Base-by-base conservation (phyloP, 1,284 basidiomycete species). In the Malassezia nana region DNA sequence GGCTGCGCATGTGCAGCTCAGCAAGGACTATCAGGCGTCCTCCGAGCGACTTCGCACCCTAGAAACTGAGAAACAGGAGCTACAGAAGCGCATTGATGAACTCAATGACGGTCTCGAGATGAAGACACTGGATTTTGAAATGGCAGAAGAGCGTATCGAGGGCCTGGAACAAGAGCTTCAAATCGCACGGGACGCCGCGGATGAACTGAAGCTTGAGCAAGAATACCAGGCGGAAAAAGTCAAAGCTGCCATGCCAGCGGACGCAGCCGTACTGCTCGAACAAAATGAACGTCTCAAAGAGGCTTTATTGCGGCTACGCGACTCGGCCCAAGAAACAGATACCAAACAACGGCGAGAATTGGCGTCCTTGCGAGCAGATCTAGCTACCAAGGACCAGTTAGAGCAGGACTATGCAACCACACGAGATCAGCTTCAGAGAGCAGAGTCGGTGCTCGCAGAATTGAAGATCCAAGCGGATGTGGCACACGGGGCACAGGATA, bases 381-480 rank as follows among this genome's bases (percentile, higher is more conserved):
- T 92, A 39, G 54, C 58, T 20, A 42, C 47, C 15, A 28, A 50
- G 6, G 25, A 33, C 10, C 59, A 64, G 43, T 39, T 72, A 31
- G 59, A 66, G 41, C 47, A 51, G 24, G 59, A 59, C 42, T 61
- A 64, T 42, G 56, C 59, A 22, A 49, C 58, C 5, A 52, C 60
- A 35, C 56, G 56, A 20, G 57, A 65, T 38, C 62, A 57, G 33
- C 59, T 58, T 9, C 54, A 60, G 31, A 46, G 54, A 60, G 52
- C 55, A 18, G 89, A 95, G 67, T 80, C 81, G 0, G 88, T 94
- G 64, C 83, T 96, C 25, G 89, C 94, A 62, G 89, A 95, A 54
- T 83, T 98, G 55, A 96, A 96, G 74, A 71, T 83, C 15, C 92
- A 98, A 73, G 82, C 98, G 9, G 94, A 99, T 69, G 89, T 92